These are phyloP conservation scores for Prunus mira DNA, from an alignment of 306 rosid genomes.

Conservation along the genomic window DNA sequence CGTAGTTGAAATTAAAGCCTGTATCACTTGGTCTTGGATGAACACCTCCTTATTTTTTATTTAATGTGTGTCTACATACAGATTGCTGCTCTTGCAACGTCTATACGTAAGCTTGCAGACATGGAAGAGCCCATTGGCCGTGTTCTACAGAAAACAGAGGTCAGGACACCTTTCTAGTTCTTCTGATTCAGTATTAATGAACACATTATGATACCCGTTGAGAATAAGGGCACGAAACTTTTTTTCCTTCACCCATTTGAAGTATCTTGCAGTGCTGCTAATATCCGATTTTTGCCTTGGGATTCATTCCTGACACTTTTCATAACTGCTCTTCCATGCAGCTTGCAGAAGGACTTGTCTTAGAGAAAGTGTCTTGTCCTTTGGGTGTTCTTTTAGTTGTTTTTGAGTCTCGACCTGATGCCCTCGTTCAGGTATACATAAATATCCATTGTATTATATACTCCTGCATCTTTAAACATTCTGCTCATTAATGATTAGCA, in stretches of 20 bases:
- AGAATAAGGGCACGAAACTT: not conserved
- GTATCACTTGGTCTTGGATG: not conserved
- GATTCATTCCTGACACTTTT: conserved; percentile 21
- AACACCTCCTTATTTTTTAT: conserved; percentile 1
- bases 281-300: not conserved
- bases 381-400: conserved; percentile 81
- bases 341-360: conserved; percentile 70
- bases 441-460: not conserved
- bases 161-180: conserved; percentile 26
- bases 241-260: no score
- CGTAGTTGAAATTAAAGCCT: not conserved
- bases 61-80: conserved; percentile 32
- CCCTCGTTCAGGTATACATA: conserved; percentile 79
- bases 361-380: conserved; percentile 72
- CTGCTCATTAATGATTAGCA: no score
- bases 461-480: not conserved
- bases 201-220: not conserved
- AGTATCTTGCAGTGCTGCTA: no score
- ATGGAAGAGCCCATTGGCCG: conserved; percentile 86
- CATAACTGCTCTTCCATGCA: conserved; percentile 39
- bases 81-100: conserved; percentile 64
- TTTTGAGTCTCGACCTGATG: conserved; percentile 96
- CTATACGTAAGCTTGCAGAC: conserved; percentile 73
- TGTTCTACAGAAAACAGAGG: conserved; percentile 73
- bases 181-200: not conserved